Percentiles rank a stretch among this genome's conserved stretches.
phyloP scores from a whole-genome alignment of 345 rosid species.

The Salix suchowensis region DNA sequence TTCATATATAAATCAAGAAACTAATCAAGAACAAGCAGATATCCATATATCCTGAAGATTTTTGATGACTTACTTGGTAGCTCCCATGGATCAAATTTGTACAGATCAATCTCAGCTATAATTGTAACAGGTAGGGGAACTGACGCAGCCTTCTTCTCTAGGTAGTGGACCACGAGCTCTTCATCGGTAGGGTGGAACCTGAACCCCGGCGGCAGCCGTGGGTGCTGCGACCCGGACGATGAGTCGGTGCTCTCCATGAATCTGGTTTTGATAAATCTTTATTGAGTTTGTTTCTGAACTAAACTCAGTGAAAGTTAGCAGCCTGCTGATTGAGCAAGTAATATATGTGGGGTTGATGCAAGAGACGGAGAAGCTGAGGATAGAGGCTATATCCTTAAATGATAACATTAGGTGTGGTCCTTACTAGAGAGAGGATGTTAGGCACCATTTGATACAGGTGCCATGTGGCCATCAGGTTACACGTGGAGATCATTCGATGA shows the following conservation, averaged over 20 bases:
- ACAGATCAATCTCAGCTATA: conserved; percentile 85
- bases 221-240: conserved; percentile 61
- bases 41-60: not conserved
- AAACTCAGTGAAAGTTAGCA: not conserved
- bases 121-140: conserved; percentile 76
- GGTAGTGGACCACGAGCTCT: conserved; percentile 88
- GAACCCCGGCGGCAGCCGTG: conserved; percentile 92
- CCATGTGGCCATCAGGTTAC: not conserved
- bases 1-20: not conserved
- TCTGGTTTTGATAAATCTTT: not conserved
- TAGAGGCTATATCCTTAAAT: not conserved
- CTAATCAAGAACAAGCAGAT: not conserved
- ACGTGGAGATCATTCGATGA: not conserved
- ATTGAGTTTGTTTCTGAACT: not conserved
- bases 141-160: conserved; percentile 72
- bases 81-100: conserved; percentile 98
- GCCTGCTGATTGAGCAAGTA: not conserved
- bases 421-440: not conserved
- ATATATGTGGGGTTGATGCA: not conserved
- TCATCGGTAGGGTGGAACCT: conserved; percentile 99
- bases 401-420: not conserved
- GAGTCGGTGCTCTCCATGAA: conserved; percentile 81
- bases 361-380: not conserved
- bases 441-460: not conserved
- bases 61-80: conserved; percentile 55